phyloP scores from a whole-genome alignment of 495 filamentous ascomycete genomes.

The Hypoxylon lenormandii region DNA sequence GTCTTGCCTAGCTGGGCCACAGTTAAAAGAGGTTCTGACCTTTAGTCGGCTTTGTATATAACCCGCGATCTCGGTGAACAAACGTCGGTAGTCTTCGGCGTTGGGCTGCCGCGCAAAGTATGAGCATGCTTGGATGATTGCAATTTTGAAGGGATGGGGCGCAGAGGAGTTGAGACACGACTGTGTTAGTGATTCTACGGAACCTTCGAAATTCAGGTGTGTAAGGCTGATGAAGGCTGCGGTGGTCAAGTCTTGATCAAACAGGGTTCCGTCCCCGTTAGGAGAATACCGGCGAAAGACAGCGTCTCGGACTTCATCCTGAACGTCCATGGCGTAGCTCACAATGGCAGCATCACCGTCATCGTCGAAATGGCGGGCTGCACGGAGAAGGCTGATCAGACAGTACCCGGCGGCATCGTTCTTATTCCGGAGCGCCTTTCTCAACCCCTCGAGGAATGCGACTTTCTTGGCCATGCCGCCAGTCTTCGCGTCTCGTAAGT shows the following conservation, averaged over 20 bases:
- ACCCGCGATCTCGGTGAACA: conserved; percentile 66
- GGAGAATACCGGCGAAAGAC: conserved; percentile 67
- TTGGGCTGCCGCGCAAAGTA: conserved; percentile 66
- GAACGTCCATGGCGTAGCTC: conserved; percentile 73
- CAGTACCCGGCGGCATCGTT: conserved; percentile 73
- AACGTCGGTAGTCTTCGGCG: conserved; percentile 61
- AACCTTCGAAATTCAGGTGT: conserved; percentile 68
- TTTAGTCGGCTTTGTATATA: conserved; percentile 68
- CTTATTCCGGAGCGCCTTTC: conserved; percentile 68
- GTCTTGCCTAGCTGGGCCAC: background rate
- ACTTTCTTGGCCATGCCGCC: conserved; percentile 71
- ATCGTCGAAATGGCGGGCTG: conserved; percentile 68
- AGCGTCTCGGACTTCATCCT: conserved; percentile 72
- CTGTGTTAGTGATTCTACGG: conserved; percentile 65
- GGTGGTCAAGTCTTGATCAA: conserved; percentile 72
- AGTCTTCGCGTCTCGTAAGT: conserved; percentile 69
- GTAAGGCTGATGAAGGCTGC: conserved; percentile 72
- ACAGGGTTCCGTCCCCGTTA: conserved; percentile 58
- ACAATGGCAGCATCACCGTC: conserved; percentile 71
- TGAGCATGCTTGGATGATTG: conserved; percentile 68
- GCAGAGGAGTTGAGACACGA: conserved; percentile 66
- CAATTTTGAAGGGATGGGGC: conserved; percentile 70
- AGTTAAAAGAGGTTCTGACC: conserved; percentile 46
- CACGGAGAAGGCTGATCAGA: conserved; percentile 68
- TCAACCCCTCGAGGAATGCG: conserved; percentile 69